phyloP scores from a whole-genome alignment of 2,329 filamentous ascomycete genomes.

The Dryadomyces quercivorus region DNA sequence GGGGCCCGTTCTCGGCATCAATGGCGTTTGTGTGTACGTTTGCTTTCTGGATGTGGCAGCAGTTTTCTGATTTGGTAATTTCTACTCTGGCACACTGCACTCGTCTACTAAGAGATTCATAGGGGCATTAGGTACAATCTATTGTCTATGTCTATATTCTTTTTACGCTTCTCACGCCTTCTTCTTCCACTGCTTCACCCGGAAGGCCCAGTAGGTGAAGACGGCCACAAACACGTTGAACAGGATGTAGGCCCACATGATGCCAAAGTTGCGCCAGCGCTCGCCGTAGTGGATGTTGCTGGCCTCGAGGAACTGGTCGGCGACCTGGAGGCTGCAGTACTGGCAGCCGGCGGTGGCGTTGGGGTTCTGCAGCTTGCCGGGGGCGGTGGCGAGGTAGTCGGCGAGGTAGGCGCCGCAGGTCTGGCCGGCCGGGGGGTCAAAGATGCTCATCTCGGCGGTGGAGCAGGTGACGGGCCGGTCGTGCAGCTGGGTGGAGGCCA shows the following conservation, averaged over 20 bases:
- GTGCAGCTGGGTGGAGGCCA: constrained; percentile 54
- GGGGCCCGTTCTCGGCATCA: too few relatives aligned
- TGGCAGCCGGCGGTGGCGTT: constrained; percentile 42
- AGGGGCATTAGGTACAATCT: too few relatives aligned
- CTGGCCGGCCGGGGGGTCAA: constrained; percentile 48
- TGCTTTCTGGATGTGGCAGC: too few relatives aligned
- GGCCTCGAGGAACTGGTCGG: constrained; percentile 43
- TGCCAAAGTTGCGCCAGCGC: constrained; percentile 58
- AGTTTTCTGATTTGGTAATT: too few relatives aligned
- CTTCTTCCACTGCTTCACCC: constrained; percentile 30
- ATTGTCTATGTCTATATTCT: too few relatives aligned
- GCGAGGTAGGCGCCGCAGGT: constrained; percentile 54
- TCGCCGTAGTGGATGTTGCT: constrained; percentile 37
- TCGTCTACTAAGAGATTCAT: too few relatives aligned
- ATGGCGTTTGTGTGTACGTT: too few relatives aligned
- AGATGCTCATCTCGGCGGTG: constrained; percentile 45
- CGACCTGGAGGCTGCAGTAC: constrained; percentile 54
- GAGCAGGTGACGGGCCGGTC: constrained; percentile 39
- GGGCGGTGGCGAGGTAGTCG: constrained; percentile 35
- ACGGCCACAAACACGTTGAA: constrained; percentile 52
- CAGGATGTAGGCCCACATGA: constrained; percentile 53
- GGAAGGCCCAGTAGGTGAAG: constrained; percentile 48
- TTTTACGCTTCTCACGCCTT: neutral
- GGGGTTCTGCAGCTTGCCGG: constrained; percentile 51
- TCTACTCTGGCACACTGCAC: too few relatives aligned